A percentile compares a stretch with the other conserved stretches of the same genome.
Conservation (phyloP, 2,329 filamentous ascomycete species). For the Aspergillus transmontanensis region DNA sequence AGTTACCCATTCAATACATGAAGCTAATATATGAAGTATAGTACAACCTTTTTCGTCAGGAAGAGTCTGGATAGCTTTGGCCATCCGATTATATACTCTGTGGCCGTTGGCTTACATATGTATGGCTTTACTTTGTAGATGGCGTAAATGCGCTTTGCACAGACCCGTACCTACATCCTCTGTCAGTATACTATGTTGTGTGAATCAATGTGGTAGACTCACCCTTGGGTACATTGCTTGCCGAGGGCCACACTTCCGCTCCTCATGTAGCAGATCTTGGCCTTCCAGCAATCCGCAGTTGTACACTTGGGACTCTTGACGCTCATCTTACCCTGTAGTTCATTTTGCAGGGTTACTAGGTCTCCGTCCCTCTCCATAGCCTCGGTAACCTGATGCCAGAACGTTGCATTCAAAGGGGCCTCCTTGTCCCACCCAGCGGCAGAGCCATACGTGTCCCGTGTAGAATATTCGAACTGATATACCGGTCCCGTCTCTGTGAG, state of each 20-base stretch:
- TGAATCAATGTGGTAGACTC: constrained; percentile 17
- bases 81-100: no score
- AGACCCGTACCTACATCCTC: constrained; percentile 36
- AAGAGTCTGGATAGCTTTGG: no score
- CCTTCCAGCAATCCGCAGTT: constrained; percentile 52
- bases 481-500: constrained; percentile 49
- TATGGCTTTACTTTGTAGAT: neutral
- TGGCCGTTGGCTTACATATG: neutral
- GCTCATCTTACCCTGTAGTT: constrained; percentile 56
- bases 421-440: constrained; percentile 48
- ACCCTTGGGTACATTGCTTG: constrained; percentile 55
- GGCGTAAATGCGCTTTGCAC: constrained; percentile 42
- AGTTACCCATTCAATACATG: no score
- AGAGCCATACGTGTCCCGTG: constrained; percentile 52
- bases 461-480: constrained; percentile 55
- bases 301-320: constrained; percentile 56
- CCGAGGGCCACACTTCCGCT: constrained; percentile 58
- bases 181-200: neutral
- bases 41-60: no score
- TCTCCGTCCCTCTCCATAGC: constrained; percentile 56
- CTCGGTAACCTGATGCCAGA: constrained; percentile 61
- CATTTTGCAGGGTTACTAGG: constrained; percentile 55
- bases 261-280: constrained; percentile 63
- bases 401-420: constrained; percentile 60
- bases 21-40: no score